Conservation (phyloP, 306 rosid species). For the Elaeagnus macrophylla region DNA sequence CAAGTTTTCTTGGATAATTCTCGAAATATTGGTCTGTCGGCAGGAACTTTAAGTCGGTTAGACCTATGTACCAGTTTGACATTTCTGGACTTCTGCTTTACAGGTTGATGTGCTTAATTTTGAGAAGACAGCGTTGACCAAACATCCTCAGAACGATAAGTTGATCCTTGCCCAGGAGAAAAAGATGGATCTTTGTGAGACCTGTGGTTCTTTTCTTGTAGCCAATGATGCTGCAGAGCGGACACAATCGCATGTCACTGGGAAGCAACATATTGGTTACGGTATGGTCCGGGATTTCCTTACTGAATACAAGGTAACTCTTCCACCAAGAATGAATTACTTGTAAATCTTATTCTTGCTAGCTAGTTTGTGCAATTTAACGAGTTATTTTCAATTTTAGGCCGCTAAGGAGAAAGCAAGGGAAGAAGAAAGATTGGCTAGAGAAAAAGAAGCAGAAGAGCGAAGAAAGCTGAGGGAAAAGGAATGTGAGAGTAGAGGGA, state of each 20-base stretch:
- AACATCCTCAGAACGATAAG: slow-evolving; percentile 63
- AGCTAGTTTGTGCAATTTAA: not conserved
- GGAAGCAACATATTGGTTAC: slow-evolving; percentile 98
- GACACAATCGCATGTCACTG: slow-evolving; percentile 90
- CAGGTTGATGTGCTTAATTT: slow-evolving; percentile 86
- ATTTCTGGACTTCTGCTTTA: slow-evolving; percentile 13
- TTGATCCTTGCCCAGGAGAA: slow-evolving; percentile 85
- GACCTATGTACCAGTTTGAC: slow-evolving; percentile 8
- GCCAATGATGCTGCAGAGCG: slow-evolving; percentile 99
- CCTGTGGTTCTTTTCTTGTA: slow-evolving; percentile 95
- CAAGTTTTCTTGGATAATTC: no score
- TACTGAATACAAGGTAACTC: slow-evolving; percentile 59
- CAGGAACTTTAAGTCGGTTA: not conserved
- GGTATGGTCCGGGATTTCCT: slow-evolving; percentile 98
- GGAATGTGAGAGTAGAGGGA: slow-evolving; percentile 53
- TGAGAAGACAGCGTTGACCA: slow-evolving; percentile 74
- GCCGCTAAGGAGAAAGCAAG: slow-evolving; percentile 66
- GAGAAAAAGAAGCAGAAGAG: slow-evolving; percentile 86
- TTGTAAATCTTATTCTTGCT: slow-evolving; percentile 7
- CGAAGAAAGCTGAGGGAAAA: slow-evolving; percentile 78
- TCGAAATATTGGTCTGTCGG: not conserved
- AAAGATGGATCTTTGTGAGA: slow-evolving; percentile 97
- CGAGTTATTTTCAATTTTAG: slow-evolving; percentile 35
- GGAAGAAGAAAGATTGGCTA: slow-evolving; percentile 75
- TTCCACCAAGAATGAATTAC: slow-evolving; percentile 11